A percentile compares a stretch with the other conserved stretches of the same genome.
Evolutionary conservation across 176 grass and related monocot species (phyloP).

Genomic region (Aegilops sharonensis): DNA sequence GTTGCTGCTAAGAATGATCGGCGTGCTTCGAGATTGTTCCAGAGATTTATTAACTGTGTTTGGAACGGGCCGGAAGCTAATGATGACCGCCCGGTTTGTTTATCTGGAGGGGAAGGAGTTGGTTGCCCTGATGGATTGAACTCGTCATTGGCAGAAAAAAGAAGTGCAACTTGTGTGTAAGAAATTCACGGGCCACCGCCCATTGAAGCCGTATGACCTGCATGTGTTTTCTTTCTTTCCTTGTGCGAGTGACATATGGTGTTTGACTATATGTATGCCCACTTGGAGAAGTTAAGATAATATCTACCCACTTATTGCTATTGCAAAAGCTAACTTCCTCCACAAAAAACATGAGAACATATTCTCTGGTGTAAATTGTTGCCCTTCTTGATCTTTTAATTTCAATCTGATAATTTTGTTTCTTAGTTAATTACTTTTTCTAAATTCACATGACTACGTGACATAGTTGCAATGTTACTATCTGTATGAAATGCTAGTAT

Average conservation of each 20-base stretch:
- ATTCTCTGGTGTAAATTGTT: neutral
- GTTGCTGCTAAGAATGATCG: neutral
- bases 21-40: conserved; percentile 33
- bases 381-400: neutral
- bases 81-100: neutral
- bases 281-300: conserved; percentile 39
- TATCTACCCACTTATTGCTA: neutral
- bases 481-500: neutral
- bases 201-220: conserved; percentile 31
- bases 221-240: neutral
- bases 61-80: conserved; percentile 22
- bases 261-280: conserved; percentile 18
- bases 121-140: conserved; percentile 8
- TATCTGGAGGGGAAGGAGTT: neutral
- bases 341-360: neutral
- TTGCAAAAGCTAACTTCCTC: neutral
- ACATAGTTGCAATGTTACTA: neutral
- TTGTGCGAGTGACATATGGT: conserved; percentile 2
- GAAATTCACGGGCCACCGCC: conserved; percentile 27
- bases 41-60: conserved; percentile 40
- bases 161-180: conserved; percentile 35
- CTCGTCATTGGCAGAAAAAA: conserved; percentile 34
- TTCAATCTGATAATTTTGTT: neutral
- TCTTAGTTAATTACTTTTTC: neutral
- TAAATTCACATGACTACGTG: neutral